Conservation (phyloP, 345 rosid species). For the Carallia brachiata region DNA sequence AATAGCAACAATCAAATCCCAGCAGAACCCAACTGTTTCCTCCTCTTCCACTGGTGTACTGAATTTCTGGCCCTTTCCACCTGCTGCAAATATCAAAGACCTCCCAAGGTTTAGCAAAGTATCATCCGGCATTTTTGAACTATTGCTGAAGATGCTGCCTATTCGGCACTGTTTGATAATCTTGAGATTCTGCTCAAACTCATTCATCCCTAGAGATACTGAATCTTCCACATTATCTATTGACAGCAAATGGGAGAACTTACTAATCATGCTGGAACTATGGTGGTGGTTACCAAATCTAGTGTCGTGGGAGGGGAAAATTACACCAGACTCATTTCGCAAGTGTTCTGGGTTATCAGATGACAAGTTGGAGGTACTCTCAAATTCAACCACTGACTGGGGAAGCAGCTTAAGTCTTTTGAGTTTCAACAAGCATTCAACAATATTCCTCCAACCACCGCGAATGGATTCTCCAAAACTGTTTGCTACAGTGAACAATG, state of each 20-base stretch:
- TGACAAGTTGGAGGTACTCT: slow-evolving; percentile 26
- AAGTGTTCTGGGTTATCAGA: slow-evolving; percentile 26
- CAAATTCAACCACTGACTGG: slow-evolving; percentile 61
- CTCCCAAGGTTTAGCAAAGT: slow-evolving; percentile 69
- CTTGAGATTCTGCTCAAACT: slow-evolving; percentile 83
- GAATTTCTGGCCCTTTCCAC: slow-evolving; percentile 91
- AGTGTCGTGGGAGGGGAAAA: slow-evolving; percentile 38
- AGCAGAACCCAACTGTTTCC: slow-evolving; percentile 77
- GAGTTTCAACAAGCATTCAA: slow-evolving; percentile 83
- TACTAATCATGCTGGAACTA: slow-evolving; percentile 41
- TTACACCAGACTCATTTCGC: slow-evolving; percentile 40
- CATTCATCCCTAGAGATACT: slow-evolving; percentile 71
- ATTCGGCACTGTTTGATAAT: slow-evolving; percentile 78
- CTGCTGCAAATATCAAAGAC: slow-evolving; percentile 81
- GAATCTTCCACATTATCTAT: slow-evolving; percentile 80
- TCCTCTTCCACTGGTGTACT: slow-evolving; percentile 87
- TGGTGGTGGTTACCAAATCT: slow-evolving; percentile 38
- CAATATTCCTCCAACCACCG: slow-evolving; percentile 90
- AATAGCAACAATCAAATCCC: slow-evolving; percentile 65
- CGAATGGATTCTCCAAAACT: slow-evolving; percentile 69
- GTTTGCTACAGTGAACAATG: slow-evolving; percentile 81
- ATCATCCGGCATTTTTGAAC: slow-evolving; percentile 48
- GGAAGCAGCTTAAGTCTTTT: slow-evolving; percentile 89
- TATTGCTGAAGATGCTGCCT: slow-evolving; percentile 65
- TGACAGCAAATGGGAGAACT: slow-evolving; percentile 71